A percentile compares a stretch with the other conserved stretches of the same genome.
phyloP scores from a whole-genome alignment of 1,284 basidiomycete species.

The Irpex rosettiformis region DNA sequence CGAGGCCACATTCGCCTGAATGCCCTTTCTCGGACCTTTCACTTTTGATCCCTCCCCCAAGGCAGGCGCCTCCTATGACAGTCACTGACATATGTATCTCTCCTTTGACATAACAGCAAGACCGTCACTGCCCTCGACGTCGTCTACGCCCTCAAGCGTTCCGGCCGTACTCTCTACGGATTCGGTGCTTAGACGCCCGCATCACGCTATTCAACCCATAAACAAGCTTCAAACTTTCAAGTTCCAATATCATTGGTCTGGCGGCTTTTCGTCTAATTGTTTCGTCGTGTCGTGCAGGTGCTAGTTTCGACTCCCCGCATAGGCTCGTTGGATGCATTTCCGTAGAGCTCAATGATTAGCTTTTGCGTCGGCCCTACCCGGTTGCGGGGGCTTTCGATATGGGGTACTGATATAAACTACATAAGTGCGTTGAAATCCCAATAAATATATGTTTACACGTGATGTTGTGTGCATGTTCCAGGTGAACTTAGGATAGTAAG shows the following conservation, averaged over 20 bases:
- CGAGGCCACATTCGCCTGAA: background rate
- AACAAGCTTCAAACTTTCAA: background rate
- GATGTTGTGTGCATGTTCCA: too few relatives aligned
- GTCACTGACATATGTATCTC: background rate
- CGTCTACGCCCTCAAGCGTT: conserved; percentile 83
- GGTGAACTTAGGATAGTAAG: too few relatives aligned
- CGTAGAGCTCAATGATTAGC: too few relatives aligned
- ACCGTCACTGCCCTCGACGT: conserved; percentile 82
- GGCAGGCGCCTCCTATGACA: background rate
- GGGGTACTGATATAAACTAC: too few relatives aligned
- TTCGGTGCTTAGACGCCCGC: conserved; percentile 52
- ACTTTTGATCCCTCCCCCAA: background rate
- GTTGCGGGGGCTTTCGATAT: too few relatives aligned
- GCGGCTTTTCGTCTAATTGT: background rate
- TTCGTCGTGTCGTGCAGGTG: background rate
- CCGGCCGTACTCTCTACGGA: conserved; percentile 78
- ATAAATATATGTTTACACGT: too few relatives aligned
- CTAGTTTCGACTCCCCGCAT: too few relatives aligned
- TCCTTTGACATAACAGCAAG: conserved; percentile 44
- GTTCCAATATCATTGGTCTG: background rate
- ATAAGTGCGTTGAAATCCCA: too few relatives aligned
- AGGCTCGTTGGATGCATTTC: too few relatives aligned
- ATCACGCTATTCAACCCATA: background rate
- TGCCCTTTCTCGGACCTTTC: background rate
- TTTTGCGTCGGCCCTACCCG: too few relatives aligned